Percentiles rank a stretch among this genome's conserved stretches.
phyloP scores from a whole-genome alignment of 352 stramenopile species.

The Phytophthora meadii region DNA sequence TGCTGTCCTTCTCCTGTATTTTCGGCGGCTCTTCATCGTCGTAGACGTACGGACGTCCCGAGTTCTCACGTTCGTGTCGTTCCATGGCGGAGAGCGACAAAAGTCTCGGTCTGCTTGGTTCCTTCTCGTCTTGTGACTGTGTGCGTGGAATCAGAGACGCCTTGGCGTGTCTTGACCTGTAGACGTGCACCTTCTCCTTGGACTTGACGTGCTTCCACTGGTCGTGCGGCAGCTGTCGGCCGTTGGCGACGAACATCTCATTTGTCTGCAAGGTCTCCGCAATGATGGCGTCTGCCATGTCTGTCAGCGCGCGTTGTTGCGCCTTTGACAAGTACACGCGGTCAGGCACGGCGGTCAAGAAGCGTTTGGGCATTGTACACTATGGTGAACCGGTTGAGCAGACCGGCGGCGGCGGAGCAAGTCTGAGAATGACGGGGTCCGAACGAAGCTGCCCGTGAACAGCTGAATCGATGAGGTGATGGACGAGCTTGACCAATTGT shows the following conservation, averaged over 20 bases:
- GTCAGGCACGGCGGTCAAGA: constrained; percentile 28
- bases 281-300: constrained; percentile 62
- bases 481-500: constrained; percentile 21
- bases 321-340: constrained; percentile 20
- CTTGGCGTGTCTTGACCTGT: constrained; percentile 47
- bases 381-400: neutral
- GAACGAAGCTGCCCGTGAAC: constrained; percentile 14
- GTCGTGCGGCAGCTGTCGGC: constrained; percentile 38
- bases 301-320: constrained; percentile 46
- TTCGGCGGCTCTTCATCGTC: constrained; percentile 16
- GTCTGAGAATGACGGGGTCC: constrained; percentile 25
- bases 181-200: constrained; percentile 66
- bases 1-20: constrained; percentile 24
- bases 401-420: constrained; percentile 12
- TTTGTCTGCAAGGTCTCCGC: constrained; percentile 63
- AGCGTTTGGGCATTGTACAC: constrained; percentile 27
- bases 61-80: constrained; percentile 29
- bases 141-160: constrained; percentile 5
- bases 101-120: constrained; percentile 47
- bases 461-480: constrained; percentile 30
- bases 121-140: constrained; percentile 29
- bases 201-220: constrained; percentile 66
- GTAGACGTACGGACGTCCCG: constrained; percentile 30
- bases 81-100: constrained; percentile 49
- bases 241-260: constrained; percentile 54